phyloP scores from a whole-genome alignment of 2,329 filamentous ascomycete species.

The Clarireedia sp. region DNA sequence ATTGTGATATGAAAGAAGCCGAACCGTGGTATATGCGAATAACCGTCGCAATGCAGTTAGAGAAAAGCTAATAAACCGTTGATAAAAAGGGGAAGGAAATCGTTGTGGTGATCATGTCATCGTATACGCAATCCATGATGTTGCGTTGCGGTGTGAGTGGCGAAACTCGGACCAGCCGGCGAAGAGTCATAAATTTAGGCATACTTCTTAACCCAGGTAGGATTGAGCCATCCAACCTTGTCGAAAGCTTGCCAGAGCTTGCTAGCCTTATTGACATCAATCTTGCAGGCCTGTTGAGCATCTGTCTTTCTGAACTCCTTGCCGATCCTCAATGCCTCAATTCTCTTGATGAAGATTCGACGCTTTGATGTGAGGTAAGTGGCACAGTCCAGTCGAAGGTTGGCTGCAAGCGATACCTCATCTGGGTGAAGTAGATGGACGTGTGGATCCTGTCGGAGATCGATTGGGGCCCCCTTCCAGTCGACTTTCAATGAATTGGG shows the following conservation, averaged over 20 bases:
- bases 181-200: constrained; percentile 11
- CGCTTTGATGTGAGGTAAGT: constrained; percentile 91
- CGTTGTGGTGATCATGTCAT: constrained; percentile 1
- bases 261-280: constrained; percentile 95
- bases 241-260: constrained; percentile 88
- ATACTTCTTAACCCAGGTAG: constrained; percentile 21
- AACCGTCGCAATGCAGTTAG: constrained; percentile 21
- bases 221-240: constrained; percentile 68
- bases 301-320: constrained; percentile 94
- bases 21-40: constrained; percentile 12
- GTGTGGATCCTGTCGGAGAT: constrained; percentile 66
- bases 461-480: constrained; percentile 75
- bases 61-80: not conserved
- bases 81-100: not conserved
- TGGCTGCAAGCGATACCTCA: constrained; percentile 69
- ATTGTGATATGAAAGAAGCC: constrained; percentile 18
- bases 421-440: constrained; percentile 65
- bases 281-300: constrained; percentile 93
- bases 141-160: not conserved
- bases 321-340: constrained; percentile 55
- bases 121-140: not conserved
- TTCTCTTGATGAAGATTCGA: constrained; percentile 73
- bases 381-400: constrained; percentile 73
- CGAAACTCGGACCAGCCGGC: constrained; percentile 3
- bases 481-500: constrained; percentile 72